Evolutionary conservation across 768 basidiomycete species (phyloP), one percentile per base, ranked within the genome.

Genomic region (Xerocomellus amylosporus): DNA sequence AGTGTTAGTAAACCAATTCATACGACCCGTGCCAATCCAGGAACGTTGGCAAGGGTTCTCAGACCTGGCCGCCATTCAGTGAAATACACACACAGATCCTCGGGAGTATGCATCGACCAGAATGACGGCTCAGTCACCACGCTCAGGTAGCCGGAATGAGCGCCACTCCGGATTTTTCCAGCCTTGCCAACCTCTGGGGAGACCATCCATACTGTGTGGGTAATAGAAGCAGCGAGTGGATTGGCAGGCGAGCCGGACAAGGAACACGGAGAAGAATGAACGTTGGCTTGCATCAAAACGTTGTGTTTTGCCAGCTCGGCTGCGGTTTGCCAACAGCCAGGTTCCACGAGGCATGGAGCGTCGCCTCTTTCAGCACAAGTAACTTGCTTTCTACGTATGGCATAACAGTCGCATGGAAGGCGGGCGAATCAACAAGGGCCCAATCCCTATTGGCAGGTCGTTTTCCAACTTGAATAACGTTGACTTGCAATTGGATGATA

Each of bases 301-400:
- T 54, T 58, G 56, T 13, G 26, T 28, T 48, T 44, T 15, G 40
- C 26, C 36, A 39, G 19, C 30, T 33, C 36, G 13, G 45, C 56
- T 52, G 52, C 40, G 44, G 34, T 13, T n/a, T 62, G 51, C 61
- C 62, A 63, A 63, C 44, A n/a, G 47, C 54, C 55, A 57, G 43
- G 19, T 0, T 41, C 42, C 62, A 64, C 53, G 62, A 64, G 62
- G 62, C 56, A 28, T 37, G 49, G 49, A 50, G 48, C 24, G 44
- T 38, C 2, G 34, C 19, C 34, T 20, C 30, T 14, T 33, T 42
- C 20, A 17, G 44, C 0, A 17, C 20, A 39, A 17, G 15, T 0
- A n/a, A 22, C 55, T 20, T 49, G 5, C 41, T 4, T n/a, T n/a
- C 53, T 54, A 53, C 47, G 39, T 60, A 34, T 49, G 31, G 39